Percentiles rank a stretch among this genome's conserved stretches.
phyloP scores from a whole-genome alignment of 345 rosid species.

The Syzygium oleosum region DNA sequence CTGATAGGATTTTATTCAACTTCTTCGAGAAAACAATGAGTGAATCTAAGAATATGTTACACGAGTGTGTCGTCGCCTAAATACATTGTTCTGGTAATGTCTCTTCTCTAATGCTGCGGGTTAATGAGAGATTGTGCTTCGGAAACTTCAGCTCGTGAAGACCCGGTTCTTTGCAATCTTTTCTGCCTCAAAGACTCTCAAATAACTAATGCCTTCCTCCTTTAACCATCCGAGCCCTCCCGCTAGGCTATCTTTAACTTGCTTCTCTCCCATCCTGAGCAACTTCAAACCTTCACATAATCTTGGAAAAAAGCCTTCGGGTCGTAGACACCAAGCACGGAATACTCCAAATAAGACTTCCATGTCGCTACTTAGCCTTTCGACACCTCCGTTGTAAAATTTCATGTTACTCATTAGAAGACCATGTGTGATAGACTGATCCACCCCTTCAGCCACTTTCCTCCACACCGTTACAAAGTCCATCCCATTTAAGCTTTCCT shows the following conservation, averaged over 20 bases:
- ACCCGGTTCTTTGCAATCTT: slow-evolving; percentile 52
- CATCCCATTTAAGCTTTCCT: slow-evolving; percentile 47
- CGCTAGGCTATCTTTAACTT: slow-evolving; percentile 27
- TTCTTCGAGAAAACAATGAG: not conserved
- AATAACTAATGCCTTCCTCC: slow-evolving; percentile 50
- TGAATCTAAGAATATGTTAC: not conserved
- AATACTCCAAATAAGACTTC: slow-evolving; percentile 66
- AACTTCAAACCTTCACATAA: slow-evolving; percentile 48
- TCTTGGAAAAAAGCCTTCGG: slow-evolving; percentile 75
- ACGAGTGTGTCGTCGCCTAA: not conserved
- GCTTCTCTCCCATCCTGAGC: slow-evolving; percentile 55
- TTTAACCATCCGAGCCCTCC: slow-evolving; percentile 45
- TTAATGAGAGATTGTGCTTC: not conserved
- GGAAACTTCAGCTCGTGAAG: slow-evolving; percentile 14
- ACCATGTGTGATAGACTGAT: slow-evolving; percentile 46
- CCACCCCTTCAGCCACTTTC: slow-evolving; percentile 65
- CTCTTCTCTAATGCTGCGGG: not conserved
- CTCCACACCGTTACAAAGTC: slow-evolving; percentile 75
- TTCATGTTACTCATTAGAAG: slow-evolving; percentile 50
- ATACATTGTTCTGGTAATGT: not conserved
- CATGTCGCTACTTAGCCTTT: slow-evolving; percentile 53
- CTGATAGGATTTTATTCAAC: not conserved
- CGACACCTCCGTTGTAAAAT: slow-evolving; percentile 49
- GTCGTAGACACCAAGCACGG: slow-evolving; percentile 77
- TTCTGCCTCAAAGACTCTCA: slow-evolving; percentile 48